phyloP scores from a whole-genome alignment of 495 filamentous ascomycete genomes.

The Neurospora tetraspora region DNA sequence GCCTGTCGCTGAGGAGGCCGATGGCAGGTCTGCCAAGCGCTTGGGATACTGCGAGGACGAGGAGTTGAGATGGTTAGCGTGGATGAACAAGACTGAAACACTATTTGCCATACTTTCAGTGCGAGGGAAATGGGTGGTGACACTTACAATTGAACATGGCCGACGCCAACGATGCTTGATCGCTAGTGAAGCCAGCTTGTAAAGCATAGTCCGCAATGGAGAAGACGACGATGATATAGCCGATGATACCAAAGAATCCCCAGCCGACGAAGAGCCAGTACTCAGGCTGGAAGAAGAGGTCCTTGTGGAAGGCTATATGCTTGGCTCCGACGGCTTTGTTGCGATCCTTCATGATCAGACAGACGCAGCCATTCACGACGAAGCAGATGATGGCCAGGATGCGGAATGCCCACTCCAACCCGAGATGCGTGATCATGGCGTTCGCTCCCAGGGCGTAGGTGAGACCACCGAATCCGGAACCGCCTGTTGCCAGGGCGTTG shows the following conservation, averaged over 20 bases:
- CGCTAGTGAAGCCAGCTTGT: constrained; percentile 50
- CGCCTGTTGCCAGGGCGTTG: constrained; percentile 61
- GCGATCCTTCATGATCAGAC: constrained; percentile 53
- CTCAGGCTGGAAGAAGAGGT: constrained; percentile 48
- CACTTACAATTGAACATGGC: constrained; percentile 62
- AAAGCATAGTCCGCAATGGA: constrained; percentile 60
- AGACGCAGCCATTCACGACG: constrained; percentile 47
- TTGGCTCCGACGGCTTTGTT: constrained; percentile 57
- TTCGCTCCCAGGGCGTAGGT: constrained; percentile 47
- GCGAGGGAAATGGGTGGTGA: background rate
- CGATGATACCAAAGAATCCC: constrained; percentile 61
- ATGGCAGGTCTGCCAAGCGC: constrained; percentile 49
- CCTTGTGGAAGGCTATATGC: constrained; percentile 52
- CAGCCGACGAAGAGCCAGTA: constrained; percentile 58
- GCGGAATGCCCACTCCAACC: constrained; percentile 56
- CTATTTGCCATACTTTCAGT: constrained; percentile 25
- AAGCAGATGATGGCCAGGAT: constrained; percentile 54
- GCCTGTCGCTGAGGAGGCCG: constrained; percentile 54
- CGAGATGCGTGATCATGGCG: constrained; percentile 50
- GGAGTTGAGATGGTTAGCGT: background rate
- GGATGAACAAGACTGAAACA: background rate
- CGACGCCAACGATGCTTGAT: constrained; percentile 59
- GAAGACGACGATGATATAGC: constrained; percentile 63
- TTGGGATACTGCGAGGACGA: constrained; percentile 25
- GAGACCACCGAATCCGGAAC: constrained; percentile 68